Evolutionary conservation across 1,284 basidiomycete genomes (phyloP).

Genomic region (Melampsora americana): DNA sequence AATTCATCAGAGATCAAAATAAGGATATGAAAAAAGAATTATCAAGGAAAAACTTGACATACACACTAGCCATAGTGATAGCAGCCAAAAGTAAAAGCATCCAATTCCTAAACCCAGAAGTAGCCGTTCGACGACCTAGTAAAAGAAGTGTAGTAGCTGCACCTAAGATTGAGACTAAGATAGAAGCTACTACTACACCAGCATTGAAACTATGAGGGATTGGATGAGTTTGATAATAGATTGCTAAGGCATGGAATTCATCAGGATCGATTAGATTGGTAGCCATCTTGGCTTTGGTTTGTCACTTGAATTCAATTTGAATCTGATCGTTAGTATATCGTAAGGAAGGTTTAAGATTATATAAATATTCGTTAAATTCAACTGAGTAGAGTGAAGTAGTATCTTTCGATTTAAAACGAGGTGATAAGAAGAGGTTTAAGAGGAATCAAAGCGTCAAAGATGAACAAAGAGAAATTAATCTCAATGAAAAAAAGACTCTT

Average conservation of each 20-base stretch:
- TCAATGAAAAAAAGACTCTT: too few relatives aligned
- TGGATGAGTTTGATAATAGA: constrained; percentile 35
- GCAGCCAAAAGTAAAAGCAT: constrained; percentile 21
- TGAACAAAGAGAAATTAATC: too few relatives aligned
- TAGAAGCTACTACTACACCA: constrained; percentile 25
- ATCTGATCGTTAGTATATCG: too few relatives aligned
- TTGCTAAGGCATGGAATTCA: constrained; percentile 1
- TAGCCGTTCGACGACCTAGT: constrained; percentile 29
- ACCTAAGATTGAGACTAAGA: constrained; percentile 24
- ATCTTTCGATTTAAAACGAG: too few relatives aligned
- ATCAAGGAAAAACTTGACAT: background rate
- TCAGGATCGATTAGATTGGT: background rate
- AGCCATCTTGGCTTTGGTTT: too few relatives aligned
- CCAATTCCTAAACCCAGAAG: constrained; percentile 33
- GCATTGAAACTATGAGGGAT: constrained; percentile 26
- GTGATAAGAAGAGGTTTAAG: too few relatives aligned
- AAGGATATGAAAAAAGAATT: background rate
- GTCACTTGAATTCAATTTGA: too few relatives aligned
- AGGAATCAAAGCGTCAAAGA: too few relatives aligned
- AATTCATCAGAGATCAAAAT: background rate
- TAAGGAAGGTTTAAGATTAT: too few relatives aligned
- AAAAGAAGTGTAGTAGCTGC: constrained; percentile 39
- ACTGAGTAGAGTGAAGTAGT: too few relatives aligned
- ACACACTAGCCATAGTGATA: constrained; percentile 35
- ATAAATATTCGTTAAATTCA: too few relatives aligned